Evolutionary conservation across 768 basidiomycete species (phyloP).

Genomic region (Leccinum obscurum): DNA sequence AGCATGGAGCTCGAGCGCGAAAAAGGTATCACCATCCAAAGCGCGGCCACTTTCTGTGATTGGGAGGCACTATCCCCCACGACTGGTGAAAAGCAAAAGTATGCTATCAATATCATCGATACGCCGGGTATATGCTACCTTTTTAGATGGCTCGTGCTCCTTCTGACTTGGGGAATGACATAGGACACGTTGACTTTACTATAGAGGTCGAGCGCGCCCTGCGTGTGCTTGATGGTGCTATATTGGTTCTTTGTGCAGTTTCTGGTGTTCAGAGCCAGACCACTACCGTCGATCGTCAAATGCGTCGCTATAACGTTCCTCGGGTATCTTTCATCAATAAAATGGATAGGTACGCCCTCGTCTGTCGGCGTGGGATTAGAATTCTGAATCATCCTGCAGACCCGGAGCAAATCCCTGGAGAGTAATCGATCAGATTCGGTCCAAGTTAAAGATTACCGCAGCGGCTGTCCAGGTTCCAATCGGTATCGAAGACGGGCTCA

Average conservation of each 20-base stretch:
- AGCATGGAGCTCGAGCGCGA: slow-evolving; percentile 98
- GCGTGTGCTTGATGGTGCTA: slow-evolving; percentile 94
- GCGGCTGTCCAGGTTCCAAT: slow-evolving; percentile 97
- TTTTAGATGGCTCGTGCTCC: neutral
- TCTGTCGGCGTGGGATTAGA: neutral
- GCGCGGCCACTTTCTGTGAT: slow-evolving; percentile 97
- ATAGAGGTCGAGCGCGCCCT: slow-evolving; percentile 98
- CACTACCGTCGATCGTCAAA: slow-evolving; percentile 98
- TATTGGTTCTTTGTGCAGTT: slow-evolving; percentile 95
- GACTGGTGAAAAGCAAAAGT: slow-evolving; percentile 71
- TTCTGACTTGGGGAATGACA: slow-evolving; percentile 4
- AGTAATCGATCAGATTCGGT: slow-evolving; percentile 87
- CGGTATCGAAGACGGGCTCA: slow-evolving; percentile 82
- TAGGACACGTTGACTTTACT: slow-evolving; percentile 98
- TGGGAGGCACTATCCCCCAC: slow-evolving; percentile 75
- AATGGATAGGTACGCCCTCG: slow-evolving; percentile 77
- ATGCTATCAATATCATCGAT: slow-evolving; percentile 97
- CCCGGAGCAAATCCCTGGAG: slow-evolving; percentile 98
- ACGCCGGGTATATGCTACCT: slow-evolving; percentile 68
- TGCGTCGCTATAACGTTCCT: slow-evolving; percentile 95
- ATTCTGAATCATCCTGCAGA: slow-evolving; percentile 38
- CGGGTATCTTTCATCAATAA: slow-evolving; percentile 97
- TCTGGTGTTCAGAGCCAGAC: slow-evolving; percentile 98
- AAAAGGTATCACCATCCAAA: slow-evolving; percentile 99
- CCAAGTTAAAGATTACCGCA: slow-evolving; percentile 88